phyloP scores from a whole-genome alignment of 2,329 filamentous ascomycete genomes.

The Ophiostoma pallidulum region DNA sequence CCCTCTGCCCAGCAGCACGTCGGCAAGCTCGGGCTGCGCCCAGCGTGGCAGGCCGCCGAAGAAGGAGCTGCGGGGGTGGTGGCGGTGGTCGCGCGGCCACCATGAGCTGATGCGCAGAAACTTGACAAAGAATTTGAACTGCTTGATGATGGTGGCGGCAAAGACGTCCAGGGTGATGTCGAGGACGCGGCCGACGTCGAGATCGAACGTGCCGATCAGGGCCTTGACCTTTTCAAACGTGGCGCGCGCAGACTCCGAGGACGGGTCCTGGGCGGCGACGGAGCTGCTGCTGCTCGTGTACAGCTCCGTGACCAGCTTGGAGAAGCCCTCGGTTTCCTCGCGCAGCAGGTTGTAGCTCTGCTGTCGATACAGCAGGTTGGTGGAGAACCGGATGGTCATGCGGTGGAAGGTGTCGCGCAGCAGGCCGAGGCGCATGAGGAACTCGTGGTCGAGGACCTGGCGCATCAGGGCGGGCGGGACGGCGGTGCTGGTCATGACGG shows the following conservation, averaged over 20 bases:
- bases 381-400: slow-evolving; percentile 79
- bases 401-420: slow-evolving; percentile 78
- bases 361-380: slow-evolving; percentile 87
- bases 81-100: slow-evolving; percentile 69
- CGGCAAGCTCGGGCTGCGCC: slow-evolving; percentile 64
- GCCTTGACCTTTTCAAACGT: slow-evolving; percentile 90
- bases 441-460: slow-evolving; percentile 67
- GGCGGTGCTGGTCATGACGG: slow-evolving; percentile 62
- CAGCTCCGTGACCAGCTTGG: slow-evolving; percentile 89
- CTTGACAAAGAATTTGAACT: slow-evolving; percentile 90
- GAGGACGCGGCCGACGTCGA: slow-evolving; percentile 88
- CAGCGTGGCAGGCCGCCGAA: slow-evolving; percentile 68
- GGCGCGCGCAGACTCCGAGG: slow-evolving; percentile 72
- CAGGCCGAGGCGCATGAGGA: slow-evolving; percentile 67
- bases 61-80: slow-evolving; percentile 31
- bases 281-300: slow-evolving; percentile 70
- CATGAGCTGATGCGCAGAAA: slow-evolving; percentile 85
- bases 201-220: slow-evolving; percentile 90
- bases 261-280: slow-evolving; percentile 47
- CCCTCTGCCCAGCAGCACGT: slow-evolving; percentile 33
- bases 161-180: slow-evolving; percentile 95
- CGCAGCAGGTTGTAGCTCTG: slow-evolving; percentile 93
- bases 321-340: slow-evolving; percentile 94
- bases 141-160: slow-evolving; percentile 84
- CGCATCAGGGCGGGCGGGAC: slow-evolving; percentile 67